Evolutionary conservation across 2,329 filamentous ascomycete genomes (phyloP).

Genomic region (Colletotrichum truncatum): DNA sequence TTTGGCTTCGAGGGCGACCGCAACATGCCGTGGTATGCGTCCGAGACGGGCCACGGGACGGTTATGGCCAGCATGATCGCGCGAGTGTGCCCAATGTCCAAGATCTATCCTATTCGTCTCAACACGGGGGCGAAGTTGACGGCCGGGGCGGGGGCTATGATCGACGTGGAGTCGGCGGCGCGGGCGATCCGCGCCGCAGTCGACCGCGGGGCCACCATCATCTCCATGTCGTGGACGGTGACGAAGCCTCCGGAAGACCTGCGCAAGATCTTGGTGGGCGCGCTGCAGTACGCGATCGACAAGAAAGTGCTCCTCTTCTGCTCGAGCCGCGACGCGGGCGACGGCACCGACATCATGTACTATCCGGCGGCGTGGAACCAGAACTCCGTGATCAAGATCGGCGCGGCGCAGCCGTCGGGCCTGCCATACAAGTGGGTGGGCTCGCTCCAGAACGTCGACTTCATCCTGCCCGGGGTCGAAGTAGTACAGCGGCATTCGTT

Average conservation of each 20-base stretch:
- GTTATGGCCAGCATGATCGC: constrained; percentile 39
- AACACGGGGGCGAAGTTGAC: constrained; percentile 24
- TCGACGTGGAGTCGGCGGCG: constrained; percentile 21
- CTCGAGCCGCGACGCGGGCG: constrained; percentile 42
- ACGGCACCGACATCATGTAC: constrained; percentile 3
- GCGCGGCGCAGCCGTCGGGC: constrained; percentile 36
- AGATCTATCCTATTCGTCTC: constrained; percentile 36
- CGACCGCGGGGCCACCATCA: constrained; percentile 36
- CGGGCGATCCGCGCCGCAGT: constrained; percentile 35
- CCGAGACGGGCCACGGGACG: constrained; percentile 37
- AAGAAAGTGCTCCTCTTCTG: constrained; percentile 49
- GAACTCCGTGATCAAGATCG: constrained; percentile 37
- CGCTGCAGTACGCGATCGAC: constrained; percentile 33
- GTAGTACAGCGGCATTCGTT: constrained; percentile 31
- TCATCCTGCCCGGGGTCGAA: constrained; percentile 40
- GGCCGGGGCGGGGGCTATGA: constrained; percentile 10
- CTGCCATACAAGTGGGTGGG: constrained; percentile 32
- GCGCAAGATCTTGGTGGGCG: not conserved
- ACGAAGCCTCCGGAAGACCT: constrained; percentile 26
- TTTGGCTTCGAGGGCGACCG: constrained; percentile 36
- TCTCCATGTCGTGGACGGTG: constrained; percentile 43
- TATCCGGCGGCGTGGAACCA: constrained; percentile 31
- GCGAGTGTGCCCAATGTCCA: constrained; percentile 37
- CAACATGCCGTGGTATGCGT: constrained; percentile 38
- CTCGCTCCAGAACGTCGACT: constrained; percentile 36